phyloP scores from a whole-genome alignment of 768 basidiomycete species.

The Lentinula sp. region DNA sequence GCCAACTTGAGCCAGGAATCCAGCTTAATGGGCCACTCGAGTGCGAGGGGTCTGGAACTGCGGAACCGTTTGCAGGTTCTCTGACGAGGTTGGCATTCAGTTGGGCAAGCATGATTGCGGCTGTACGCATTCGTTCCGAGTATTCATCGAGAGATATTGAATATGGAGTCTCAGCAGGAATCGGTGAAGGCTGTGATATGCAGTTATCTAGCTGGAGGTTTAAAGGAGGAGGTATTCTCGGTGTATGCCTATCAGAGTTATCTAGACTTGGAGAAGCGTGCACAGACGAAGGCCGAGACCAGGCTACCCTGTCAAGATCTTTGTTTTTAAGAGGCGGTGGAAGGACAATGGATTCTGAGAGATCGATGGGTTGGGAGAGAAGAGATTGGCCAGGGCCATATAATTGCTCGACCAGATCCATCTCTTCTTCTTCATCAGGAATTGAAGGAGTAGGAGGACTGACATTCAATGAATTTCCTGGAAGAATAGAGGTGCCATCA shows the following conservation, averaged over 20 bases:
- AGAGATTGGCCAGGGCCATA: slow-evolving; percentile 78
- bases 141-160: slow-evolving; percentile 88
- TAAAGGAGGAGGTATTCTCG: slow-evolving; percentile 10
- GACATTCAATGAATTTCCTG: slow-evolving; percentile 15
- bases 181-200: not conserved
- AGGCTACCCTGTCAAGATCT: slow-evolving; percentile 80
- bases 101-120: slow-evolving; percentile 97
- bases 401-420: slow-evolving; percentile 94
- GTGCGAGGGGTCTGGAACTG: slow-evolving; percentile 9
- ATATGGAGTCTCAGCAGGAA: slow-evolving; percentile 4
- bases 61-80: slow-evolving; percentile 28
- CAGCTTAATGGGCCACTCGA: slow-evolving; percentile 35
- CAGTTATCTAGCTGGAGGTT: slow-evolving; percentile 7
- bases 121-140: slow-evolving; percentile 96
- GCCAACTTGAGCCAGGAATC: slow-evolving; percentile 53
- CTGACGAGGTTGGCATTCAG: slow-evolving; percentile 75
- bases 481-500: slow-evolving; percentile 15
- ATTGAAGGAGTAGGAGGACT: slow-evolving; percentile 17
- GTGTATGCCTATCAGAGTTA: slow-evolving; percentile 8
- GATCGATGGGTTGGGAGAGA: slow-evolving; percentile 62
- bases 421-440: slow-evolving; percentile 61
- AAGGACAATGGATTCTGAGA: slow-evolving; percentile 80
- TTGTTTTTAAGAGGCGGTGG: slow-evolving; percentile 83
- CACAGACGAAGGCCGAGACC: slow-evolving; percentile 59
- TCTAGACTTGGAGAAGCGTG: slow-evolving; percentile 27